Conservation (phyloP, 208 protist genomes). For the Endotrypanum monterogeii region DNA sequence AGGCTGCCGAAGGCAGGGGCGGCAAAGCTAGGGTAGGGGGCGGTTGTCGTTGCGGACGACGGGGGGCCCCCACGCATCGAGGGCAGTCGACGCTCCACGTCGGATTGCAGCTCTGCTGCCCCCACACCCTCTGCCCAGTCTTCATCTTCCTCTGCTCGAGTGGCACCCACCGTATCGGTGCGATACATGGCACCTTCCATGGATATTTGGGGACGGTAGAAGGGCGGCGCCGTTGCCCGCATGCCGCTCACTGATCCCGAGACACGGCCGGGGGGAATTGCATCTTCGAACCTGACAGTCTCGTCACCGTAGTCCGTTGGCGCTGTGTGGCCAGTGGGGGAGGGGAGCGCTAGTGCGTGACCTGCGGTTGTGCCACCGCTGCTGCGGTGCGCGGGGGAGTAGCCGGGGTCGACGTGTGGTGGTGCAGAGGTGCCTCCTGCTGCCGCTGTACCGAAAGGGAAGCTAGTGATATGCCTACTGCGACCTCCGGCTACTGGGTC, state of each 20-base stretch:
- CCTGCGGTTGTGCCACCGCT: neutral
- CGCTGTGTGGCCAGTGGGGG: neutral
- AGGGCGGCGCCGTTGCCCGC: constrained; percentile 13
- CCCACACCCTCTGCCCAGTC: constrained; percentile 1
- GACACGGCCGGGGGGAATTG: neutral
- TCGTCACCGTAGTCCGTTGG: neutral
- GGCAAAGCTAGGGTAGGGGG: neutral
- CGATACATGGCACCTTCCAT: neutral
- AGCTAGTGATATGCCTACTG: neutral
- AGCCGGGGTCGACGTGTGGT: constrained; percentile 28
- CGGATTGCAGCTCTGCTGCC: neutral
- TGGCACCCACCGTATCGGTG: neutral
- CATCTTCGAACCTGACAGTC: neutral
- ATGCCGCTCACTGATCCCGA: constrained; percentile 4
- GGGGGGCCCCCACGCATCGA: constrained; percentile 16
- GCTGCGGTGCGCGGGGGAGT: neutral
- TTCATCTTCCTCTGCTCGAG: neutral
- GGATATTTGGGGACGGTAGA: constrained; percentile 9
- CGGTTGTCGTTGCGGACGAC: neutral
- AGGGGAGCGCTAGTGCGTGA: constrained; percentile 1
- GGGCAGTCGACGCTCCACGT: constrained; percentile 8
- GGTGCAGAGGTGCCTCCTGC: constrained; percentile 5
- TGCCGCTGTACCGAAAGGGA: neutral
- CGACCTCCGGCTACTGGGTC: neutral
- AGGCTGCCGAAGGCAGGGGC: neutral